phyloP scores from a whole-genome alignment of 495 filamentous ascomycete genomes.

The Talaromyces nanjingensis region DNA sequence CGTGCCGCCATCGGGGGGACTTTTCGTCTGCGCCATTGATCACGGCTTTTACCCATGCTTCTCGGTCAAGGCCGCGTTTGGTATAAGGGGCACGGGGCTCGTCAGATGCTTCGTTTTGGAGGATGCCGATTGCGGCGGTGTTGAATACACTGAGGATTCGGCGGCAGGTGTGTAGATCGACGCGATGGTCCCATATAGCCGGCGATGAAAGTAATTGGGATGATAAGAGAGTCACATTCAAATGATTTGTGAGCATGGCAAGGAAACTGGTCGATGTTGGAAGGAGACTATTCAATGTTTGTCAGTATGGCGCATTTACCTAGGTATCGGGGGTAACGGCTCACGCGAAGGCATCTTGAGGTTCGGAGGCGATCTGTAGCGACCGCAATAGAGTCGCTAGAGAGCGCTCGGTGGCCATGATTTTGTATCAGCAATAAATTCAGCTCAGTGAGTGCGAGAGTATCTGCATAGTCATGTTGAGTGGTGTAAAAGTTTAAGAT shows the following conservation, averaged over 20 bases:
- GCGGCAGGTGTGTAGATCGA: slow-evolving; percentile 65
- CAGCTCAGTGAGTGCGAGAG: background rate
- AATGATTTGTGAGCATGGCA: slow-evolving; percentile 75
- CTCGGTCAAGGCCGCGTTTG: slow-evolving; percentile 44
- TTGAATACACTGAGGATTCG: slow-evolving; percentile 84
- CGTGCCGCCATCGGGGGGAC: slow-evolving; percentile 82
- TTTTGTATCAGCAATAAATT: background rate
- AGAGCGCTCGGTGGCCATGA: slow-evolving; percentile 45
- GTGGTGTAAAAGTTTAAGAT: background rate
- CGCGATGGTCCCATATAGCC: slow-evolving; percentile 73
- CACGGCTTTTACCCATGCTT: slow-evolving; percentile 80
- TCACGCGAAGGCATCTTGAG: slow-evolving; percentile 49
- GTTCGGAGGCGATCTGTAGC: slow-evolving; percentile 39
- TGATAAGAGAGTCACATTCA: slow-evolving; percentile 83
- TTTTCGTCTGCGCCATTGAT: slow-evolving; percentile 77
- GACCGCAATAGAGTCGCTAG: slow-evolving; percentile 46
- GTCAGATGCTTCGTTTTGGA: slow-evolving; percentile 46
- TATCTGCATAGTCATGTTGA: background rate
- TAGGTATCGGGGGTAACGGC: slow-evolving; percentile 16
- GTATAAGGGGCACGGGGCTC: slow-evolving; percentile 29
- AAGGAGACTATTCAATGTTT: slow-evolving; percentile 52
- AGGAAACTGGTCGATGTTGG: slow-evolving; percentile 76
- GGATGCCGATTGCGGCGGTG: slow-evolving; percentile 63
- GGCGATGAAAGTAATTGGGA: slow-evolving; percentile 83
- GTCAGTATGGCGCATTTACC: background rate